Percentiles rank a stretch among this genome's conserved stretches.
Evolutionary conservation across 345 rosid genomes (phyloP).

Genomic region (Rhodamnia argentea): DNA sequence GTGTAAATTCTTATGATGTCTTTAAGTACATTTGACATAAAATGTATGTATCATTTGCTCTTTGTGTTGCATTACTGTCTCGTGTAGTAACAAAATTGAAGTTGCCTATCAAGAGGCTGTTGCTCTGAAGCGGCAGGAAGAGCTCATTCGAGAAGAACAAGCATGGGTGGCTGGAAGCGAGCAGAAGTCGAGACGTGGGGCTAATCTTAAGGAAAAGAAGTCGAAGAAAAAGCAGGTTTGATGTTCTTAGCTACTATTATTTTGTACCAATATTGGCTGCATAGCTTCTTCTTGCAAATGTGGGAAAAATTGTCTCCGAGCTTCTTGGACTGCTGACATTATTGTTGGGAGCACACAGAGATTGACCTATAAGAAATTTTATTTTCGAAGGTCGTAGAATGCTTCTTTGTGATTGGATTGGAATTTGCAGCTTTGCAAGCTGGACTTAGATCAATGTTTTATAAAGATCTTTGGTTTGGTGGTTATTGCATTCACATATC

Average conservation of each 20-base stretch:
- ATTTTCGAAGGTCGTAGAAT: background rate
- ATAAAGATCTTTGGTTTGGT: background rate
- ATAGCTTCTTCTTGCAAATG: too few relatives aligned
- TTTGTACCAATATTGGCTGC: background rate
- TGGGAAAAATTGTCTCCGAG: too few relatives aligned
- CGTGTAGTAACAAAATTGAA: constrained; percentile 71
- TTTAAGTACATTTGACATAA: background rate
- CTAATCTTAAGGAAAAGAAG: constrained; percentile 71
- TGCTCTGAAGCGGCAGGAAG: constrained; percentile 89
- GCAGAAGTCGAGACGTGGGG: constrained; percentile 73
- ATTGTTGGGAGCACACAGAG: too few relatives aligned
- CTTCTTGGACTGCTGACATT: too few relatives aligned
- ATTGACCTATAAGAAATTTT: too few relatives aligned
- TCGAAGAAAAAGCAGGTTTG: constrained; percentile 84
- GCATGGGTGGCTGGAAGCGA: constrained; percentile 71
- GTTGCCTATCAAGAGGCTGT: constrained; percentile 93
- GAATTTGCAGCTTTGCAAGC: background rate
- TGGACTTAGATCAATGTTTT: background rate
- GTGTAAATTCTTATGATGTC: background rate
- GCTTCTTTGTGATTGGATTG: background rate
- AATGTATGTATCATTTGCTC: background rate
- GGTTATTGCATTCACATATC: background rate
- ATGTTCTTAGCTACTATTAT: background rate
- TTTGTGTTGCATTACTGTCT: background rate
- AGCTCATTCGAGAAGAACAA: constrained; percentile 91